Evolutionary conservation across 2,329 filamentous ascomycete genomes (phyloP).

Genomic region (Fusarium dimerum): DNA sequence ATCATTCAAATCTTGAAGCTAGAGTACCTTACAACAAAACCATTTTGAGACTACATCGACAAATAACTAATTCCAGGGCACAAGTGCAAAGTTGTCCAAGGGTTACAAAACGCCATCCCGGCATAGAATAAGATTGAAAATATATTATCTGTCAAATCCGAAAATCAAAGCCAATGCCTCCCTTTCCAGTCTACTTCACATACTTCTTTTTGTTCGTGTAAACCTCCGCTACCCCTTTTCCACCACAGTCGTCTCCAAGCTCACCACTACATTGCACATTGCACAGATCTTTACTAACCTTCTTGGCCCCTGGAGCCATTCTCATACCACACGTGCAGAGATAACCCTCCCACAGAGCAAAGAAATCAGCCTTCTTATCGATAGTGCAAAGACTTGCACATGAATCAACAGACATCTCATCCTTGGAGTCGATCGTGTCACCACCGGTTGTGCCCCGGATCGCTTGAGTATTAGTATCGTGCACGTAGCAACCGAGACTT

Average conservation of each 20-base stretch:
- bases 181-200: neutral
- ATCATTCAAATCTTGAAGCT: no score
- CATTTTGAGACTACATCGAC: no score
- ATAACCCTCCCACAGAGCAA: slow-evolving; percentile 4
- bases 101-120: slow-evolving; percentile 7
- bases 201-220: neutral
- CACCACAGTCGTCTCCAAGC: slow-evolving; percentile 1
- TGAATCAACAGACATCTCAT: slow-evolving; percentile 1
- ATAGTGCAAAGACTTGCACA: slow-evolving; percentile 6
- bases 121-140: neutral
- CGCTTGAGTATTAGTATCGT: neutral
- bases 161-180: neutral
- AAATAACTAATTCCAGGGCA: no score
- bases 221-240: neutral
- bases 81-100: no score
- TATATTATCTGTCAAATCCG: neutral
- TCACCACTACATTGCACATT: slow-evolving; percentile 1
- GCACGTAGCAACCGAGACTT: slow-evolving; percentile 7
- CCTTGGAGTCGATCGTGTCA: neutral
- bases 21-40: no score
- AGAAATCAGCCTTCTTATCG: neutral
- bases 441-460: neutral
- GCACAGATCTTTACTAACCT: neutral
- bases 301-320: slow-evolving; percentile 2
- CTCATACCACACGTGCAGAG: slow-evolving; percentile 4